Evolutionary conservation across 768 basidiomycete species (phyloP), one percentile per base, ranked within the genome.

Genomic region (Leccinum boreale): DNA sequence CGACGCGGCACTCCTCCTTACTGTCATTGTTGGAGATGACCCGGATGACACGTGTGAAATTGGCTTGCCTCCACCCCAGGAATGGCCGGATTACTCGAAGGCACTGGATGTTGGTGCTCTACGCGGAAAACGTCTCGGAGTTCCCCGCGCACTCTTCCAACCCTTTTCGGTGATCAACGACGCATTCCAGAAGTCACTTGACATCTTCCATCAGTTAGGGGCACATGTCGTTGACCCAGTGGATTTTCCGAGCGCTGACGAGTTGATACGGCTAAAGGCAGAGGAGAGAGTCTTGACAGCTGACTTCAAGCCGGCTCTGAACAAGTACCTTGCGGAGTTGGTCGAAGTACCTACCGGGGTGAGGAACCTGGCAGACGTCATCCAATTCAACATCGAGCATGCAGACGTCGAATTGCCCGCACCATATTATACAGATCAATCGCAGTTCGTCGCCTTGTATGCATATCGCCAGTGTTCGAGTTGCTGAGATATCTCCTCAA

Each of bases 261-360:
- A 82, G 53, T 73, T 85, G 28, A 60, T 74, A 24, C 58, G 56
- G 3, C 80, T 79, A 0, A 76, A 77, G n/a, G 82, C 83, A 56
- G 84, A 87, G 65, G 80, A 75, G 3, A 67, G 79, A 19, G 83
- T 86, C 1, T 62, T 85, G 42, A 70, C 78, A 19, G 72, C 74
- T 1, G 86, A 87, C 60, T 83, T 87, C 70, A 87, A 85, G 74
- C 82, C 79, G 39, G 67, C 61, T 31, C 45, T 70, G 1, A 77
- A 83, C 57, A 70, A 70, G 21, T 87, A 82, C 57, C 75, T 81
- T 26, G 64, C 74, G 28, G 72, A 67, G 5, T 69, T 87, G 11
- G 59, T 80, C 8, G 63, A 79, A 24, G 84, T 85, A 33, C 85
- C 87, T 0, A 81, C 85, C 0, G 83, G 84, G 3, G 85, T 87